A percentile compares a stretch with the other conserved stretches of the same genome.
phyloP scores from a whole-genome alignment of 208 protist species.

The Wallacemonas collosoma region DNA sequence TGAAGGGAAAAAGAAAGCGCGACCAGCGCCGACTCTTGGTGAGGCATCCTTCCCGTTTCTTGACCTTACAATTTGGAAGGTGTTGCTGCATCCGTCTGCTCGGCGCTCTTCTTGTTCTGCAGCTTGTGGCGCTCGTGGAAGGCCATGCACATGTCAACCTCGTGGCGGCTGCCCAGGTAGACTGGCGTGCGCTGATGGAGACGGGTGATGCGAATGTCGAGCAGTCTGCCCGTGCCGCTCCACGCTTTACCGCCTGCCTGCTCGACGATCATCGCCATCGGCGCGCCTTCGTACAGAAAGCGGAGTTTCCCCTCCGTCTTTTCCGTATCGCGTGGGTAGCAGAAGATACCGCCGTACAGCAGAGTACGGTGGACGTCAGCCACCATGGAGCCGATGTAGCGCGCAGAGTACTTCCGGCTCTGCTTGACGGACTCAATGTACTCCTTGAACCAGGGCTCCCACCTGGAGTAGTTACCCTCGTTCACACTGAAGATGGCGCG shows the following conservation, averaged over 20 bases:
- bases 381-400: constrained; percentile 96
- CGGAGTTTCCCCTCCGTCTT: constrained; percentile 97
- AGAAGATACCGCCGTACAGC: constrained; percentile 98
- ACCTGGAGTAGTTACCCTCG: constrained; percentile 91
- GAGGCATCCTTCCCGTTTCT: no score
- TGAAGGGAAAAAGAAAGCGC: no score
- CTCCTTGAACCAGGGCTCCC: constrained; percentile 77
- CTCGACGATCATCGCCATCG: constrained; percentile 93
- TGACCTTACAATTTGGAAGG: constrained; percentile 42
- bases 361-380: constrained; percentile 98
- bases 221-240: constrained; percentile 67
- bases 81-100: neutral
- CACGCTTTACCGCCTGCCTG: constrained; percentile 90
- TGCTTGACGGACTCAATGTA: constrained; percentile 76
- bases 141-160: constrained; percentile 86
- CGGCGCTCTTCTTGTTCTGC: constrained; percentile 13
- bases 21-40: no score
- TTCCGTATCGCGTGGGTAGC: constrained; percentile 94
- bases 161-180: constrained; percentile 88
- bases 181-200: constrained; percentile 94
- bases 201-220: constrained; percentile 81
- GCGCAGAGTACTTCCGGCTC: constrained; percentile 71
- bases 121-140: constrained; percentile 53
- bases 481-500: constrained; percentile 98
- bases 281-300: constrained; percentile 97